phyloP scores from a whole-genome alignment of 23 red algal genomes.

The Gracilaria gracilis region DNA sequence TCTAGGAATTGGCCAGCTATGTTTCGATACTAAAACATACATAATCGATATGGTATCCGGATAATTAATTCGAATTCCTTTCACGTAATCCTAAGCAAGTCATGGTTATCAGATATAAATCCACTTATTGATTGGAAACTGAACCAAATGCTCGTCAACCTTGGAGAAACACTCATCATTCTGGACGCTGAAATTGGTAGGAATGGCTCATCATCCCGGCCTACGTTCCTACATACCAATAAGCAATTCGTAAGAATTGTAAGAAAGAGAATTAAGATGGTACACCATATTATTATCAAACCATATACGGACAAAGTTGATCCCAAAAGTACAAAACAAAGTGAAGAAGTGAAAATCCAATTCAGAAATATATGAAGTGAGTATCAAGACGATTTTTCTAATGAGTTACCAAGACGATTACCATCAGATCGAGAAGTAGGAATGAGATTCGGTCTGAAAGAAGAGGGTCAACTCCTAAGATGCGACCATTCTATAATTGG shows the following conservation, averaged over 20 bases:
- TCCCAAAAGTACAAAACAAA: neutral
- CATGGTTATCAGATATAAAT: conserved; percentile 45
- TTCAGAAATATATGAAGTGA: neutral
- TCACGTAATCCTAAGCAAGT: conserved; percentile 29
- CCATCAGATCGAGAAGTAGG: conserved; percentile 10
- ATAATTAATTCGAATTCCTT: too few relatives aligned
- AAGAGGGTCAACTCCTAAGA: neutral
- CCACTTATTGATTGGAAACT: conserved; percentile 36
- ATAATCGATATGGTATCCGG: too few relatives aligned
- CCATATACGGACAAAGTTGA: too few relatives aligned
- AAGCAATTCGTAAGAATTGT: neutral
- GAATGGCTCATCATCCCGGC: neutral
- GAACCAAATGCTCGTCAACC: neutral
- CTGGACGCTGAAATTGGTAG: conserved; percentile 29
- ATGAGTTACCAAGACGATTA: conserved; percentile 12
- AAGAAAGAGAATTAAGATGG: conserved; percentile 13
- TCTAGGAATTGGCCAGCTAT: conserved; percentile 14
- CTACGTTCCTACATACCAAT: neutral
- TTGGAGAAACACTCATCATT: neutral
- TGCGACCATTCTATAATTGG: neutral
- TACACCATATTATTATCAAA: conserved; percentile 24
- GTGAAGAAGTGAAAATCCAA: neutral
- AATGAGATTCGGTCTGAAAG: neutral
- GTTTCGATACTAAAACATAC: too few relatives aligned
- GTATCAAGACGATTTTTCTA: conserved; percentile 28